Conservation (phyloP, 495 filamentous ascomycete species). For the Podospora appendiculata region DNA sequence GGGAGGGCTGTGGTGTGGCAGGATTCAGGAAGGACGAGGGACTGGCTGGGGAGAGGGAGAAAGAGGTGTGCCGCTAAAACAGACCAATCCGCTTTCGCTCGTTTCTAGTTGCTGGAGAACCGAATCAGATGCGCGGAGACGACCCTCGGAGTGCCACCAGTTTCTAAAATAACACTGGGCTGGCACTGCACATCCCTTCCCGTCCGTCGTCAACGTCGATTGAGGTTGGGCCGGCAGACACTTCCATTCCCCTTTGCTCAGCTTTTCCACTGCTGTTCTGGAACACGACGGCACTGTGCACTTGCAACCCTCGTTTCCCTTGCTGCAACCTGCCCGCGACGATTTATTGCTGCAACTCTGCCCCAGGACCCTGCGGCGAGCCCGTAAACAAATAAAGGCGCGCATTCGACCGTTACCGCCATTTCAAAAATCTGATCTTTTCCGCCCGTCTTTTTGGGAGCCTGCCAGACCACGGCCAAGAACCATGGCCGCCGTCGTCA, state of each 20-base stretch:
- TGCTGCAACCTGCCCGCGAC: not conserved
- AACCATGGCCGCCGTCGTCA: conserved; percentile 32
- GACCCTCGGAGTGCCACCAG: conserved; percentile 9
- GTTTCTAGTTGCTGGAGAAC: conserved; percentile 11
- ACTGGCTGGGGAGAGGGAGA: too few relatives aligned
- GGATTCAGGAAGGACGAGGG: not conserved
- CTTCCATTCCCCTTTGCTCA: not conserved
- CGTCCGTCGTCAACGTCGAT: conserved; percentile 1
- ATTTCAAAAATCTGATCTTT: not conserved
- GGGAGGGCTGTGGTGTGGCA: too few relatives aligned
- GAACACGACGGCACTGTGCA: not conserved
- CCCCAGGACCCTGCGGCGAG: too few relatives aligned
- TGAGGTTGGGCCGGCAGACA: not conserved
- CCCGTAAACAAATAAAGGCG: too few relatives aligned
- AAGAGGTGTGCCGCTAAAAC: not conserved
- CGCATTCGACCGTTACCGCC: not conserved
- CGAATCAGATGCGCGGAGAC: conserved; percentile 3
- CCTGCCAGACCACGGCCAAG: not conserved
- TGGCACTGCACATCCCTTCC: too few relatives aligned
- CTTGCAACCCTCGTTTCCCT: not conserved
- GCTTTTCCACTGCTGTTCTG: not conserved
- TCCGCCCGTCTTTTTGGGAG: not conserved
- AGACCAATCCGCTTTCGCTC: conserved; percentile 8
- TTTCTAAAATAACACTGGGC: conserved; percentile 12
- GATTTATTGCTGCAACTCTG: too few relatives aligned